These are phyloP conservation scores for Evansstolkia leycettana DNA, from an alignment of 495 filamentous ascomycete genomes.

Conservation along the genomic window DNA sequence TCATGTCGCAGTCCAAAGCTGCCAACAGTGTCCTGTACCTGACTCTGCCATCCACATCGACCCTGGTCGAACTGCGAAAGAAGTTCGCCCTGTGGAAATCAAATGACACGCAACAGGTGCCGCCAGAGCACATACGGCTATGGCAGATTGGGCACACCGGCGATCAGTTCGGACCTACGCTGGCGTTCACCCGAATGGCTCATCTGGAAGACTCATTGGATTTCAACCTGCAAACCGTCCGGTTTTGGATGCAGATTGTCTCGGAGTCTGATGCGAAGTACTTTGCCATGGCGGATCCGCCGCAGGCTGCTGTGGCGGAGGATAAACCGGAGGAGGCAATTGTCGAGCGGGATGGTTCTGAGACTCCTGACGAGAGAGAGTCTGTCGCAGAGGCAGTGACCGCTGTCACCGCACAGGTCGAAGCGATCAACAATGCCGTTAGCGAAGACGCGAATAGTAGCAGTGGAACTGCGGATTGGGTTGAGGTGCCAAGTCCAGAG, in stretches of 20 bases:
- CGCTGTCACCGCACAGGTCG: too few relatives aligned
- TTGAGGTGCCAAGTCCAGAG: too few relatives aligned
- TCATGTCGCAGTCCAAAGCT: conserved; percentile 31
- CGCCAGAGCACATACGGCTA: conserved; percentile 27
- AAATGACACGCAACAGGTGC: conserved; percentile 8
- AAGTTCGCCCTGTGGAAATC: conserved; percentile 26
- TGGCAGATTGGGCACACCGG: conserved; percentile 32
- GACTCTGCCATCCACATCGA: conserved; percentile 24
- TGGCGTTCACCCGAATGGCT: conserved; percentile 24
- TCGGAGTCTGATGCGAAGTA: conserved; percentile 31
- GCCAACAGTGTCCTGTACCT: conserved; percentile 28
- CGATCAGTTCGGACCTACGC: conserved; percentile 21
- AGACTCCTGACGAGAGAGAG: conserved; percentile 11
- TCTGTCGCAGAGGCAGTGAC: conserved; percentile 9
- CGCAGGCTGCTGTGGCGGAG: conserved; percentile 9
- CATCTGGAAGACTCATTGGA: conserved; percentile 23
- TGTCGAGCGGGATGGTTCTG: conserved; percentile 13
- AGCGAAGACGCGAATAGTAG: too few relatives aligned
- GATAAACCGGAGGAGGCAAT: conserved; percentile 27
- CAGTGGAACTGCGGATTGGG: too few relatives aligned
- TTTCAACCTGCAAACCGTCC: conserved; percentile 14
- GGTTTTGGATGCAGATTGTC: conserved; percentile 34
- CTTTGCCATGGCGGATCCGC: conserved; percentile 31
- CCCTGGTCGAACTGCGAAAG: conserved; percentile 29
- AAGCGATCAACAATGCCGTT: too few relatives aligned